These are phyloP conservation scores for Penicillium sp. DNA, from an alignment of 2,329 filamentous ascomycete species.

Conservation along the genomic window DNA sequence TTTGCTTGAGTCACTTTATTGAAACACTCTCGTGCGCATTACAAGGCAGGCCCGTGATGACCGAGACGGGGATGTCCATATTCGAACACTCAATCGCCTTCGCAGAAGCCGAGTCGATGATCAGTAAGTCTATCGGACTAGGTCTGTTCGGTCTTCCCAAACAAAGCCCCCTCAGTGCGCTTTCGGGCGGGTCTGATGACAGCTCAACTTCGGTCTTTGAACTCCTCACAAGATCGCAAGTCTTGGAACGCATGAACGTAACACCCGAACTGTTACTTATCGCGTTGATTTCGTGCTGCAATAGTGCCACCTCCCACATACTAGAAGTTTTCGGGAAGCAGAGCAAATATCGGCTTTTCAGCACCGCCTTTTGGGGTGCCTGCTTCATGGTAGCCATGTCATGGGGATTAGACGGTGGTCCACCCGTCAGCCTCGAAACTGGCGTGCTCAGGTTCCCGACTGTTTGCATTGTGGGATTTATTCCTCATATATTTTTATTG, in stretches of 20 bases:
- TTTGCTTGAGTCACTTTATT: slow-evolving; percentile 75
- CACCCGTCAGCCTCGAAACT: slow-evolving; percentile 43
- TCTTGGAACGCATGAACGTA: slow-evolving; percentile 79
- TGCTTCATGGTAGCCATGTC: slow-evolving; percentile 85
- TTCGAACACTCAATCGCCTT: slow-evolving; percentile 97
- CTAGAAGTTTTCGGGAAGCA: slow-evolving; percentile 79
- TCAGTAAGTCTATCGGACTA: slow-evolving; percentile 75
- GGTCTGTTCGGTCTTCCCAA: slow-evolving; percentile 59
- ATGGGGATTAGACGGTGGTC: slow-evolving; percentile 63
- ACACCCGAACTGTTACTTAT: slow-evolving; percentile 85
- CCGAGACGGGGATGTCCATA: slow-evolving; percentile 92
- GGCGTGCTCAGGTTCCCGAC: slow-evolving; percentile 85
- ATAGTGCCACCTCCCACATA: slow-evolving; percentile 79
- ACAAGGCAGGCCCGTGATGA: slow-evolving; percentile 73
- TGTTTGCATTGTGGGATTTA: slow-evolving; percentile 90
- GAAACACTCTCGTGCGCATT: slow-evolving; percentile 86
- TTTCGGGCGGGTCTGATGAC: slow-evolving; percentile 37
- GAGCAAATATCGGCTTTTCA: slow-evolving; percentile 74
- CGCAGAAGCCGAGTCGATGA: slow-evolving; percentile 86
- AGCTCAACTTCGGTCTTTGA: slow-evolving; percentile 34
- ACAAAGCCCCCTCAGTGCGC: slow-evolving; percentile 42
- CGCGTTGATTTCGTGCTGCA: slow-evolving; percentile 82
- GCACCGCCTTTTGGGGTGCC: slow-evolving; percentile 84
- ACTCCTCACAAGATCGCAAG: slow-evolving; percentile 49
- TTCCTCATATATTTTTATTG: slow-evolving; percentile 87